These are phyloP conservation scores for Ogataea hybrid DNA, from an alignment of 1,139 yeast genomes.

Conservation along the genomic window DNA sequence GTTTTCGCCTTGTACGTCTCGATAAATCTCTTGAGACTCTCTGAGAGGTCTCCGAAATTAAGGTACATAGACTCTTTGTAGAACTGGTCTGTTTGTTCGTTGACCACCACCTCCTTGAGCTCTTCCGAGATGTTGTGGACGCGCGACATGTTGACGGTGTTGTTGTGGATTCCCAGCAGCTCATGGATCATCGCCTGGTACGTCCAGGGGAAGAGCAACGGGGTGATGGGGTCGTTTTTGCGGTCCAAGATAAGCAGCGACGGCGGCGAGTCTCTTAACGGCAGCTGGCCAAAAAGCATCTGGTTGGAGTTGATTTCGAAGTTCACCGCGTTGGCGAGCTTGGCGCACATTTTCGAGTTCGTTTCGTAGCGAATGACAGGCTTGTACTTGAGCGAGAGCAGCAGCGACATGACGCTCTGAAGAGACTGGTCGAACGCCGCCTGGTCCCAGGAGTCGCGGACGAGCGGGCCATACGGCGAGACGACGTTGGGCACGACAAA, in stretches of 20 bases:
- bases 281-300: constrained; percentile 56
- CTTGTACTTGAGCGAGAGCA: constrained; percentile 70
- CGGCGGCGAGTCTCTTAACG: constrained; percentile 64
- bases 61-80: constrained; percentile 77
- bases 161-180: constrained; percentile 74
- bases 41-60: constrained; percentile 94
- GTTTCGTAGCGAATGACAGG: constrained; percentile 79
- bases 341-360: constrained; percentile 58
- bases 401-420: constrained; percentile 59
- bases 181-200: constrained; percentile 98
- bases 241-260: constrained; percentile 78
- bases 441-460: constrained; percentile 43
- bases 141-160: constrained; percentile 64
- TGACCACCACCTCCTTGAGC: constrained; percentile 57
- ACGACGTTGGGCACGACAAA: constrained; percentile 43
- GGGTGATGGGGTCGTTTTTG: constrained; percentile 88
- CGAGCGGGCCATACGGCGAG: constrained; percentile 22
- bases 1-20: constrained; percentile 80
- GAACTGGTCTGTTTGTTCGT: constrained; percentile 71
- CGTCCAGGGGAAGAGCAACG: constrained; percentile 93
- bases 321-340: constrained; percentile 68
- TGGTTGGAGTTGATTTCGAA: constrained; percentile 56
- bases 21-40: constrained; percentile 81
- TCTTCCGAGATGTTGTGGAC: constrained; percentile 48
- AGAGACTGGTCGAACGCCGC: constrained; percentile 48